Base-by-base conservation (phyloP, 176 grass and related monocot genomes). In the Bromus sterilis region DNA sequence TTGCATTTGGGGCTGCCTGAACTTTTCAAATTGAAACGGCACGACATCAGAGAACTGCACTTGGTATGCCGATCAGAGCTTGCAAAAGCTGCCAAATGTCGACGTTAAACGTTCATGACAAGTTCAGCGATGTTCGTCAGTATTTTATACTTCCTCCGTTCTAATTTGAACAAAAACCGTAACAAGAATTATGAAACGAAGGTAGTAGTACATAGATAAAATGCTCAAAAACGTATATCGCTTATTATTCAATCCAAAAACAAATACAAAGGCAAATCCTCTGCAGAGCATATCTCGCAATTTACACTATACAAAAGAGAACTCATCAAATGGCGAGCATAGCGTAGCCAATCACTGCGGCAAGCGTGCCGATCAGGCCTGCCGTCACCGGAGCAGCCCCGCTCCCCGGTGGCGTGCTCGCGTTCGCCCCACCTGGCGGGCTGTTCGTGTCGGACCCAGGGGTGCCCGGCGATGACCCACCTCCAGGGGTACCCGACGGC, bases 281-380 rank as follows among this genome's bases (percentile, higher is more conserved):
- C 26, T 23, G n/a, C 3, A 56, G 71, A 44, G 41, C 28, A 39
- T 9, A 49, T 82, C 32, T 9, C 10, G 9, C 77, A 33, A 55
- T 30, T n/a, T 53, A 26, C 16, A 32, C n/a, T 63, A 53, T 53
- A 53, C 9, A 16, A 7, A 67, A 8, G 32, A 87, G 49, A 59
- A 18, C 23, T 25, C n/a, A n/a, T 15, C 11, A 71, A 43, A 84
- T 20, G 12, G 59, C 49, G 12, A 97, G 61, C 57, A 94, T 37
- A 35, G 82, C 36, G 34, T 37, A 89, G 1, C 82, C 92, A 31
- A 97, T 6, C 28, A 63, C 78, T 11, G 87, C 74, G 18, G 67
- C 90, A 5, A 86, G 71, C 35, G 88, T 84, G 66, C 39, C 49
- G 37, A 89, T 55, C 21, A 92, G 23, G 62, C 86, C 78, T 4